Conservation (phyloP, 2,329 filamentous ascomycete genomes). For the Dichotomopilus funicola region DNA sequence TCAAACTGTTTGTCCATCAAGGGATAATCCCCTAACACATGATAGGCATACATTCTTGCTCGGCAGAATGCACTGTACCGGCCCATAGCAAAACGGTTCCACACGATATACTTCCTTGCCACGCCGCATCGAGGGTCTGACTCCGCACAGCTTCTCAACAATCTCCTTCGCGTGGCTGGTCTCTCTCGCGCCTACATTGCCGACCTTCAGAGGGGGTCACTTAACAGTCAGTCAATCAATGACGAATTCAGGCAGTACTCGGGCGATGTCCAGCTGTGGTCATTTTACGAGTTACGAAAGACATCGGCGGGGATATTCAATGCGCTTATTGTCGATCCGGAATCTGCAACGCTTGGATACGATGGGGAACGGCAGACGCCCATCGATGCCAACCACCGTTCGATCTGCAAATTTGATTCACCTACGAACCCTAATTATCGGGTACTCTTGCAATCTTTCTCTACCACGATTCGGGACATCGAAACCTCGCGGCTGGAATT, state of each 20-base stretch:
- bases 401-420: slow-evolving; percentile 28
- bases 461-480: slow-evolving; percentile 14
- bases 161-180: slow-evolving; percentile 19
- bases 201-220: slow-evolving; percentile 21
- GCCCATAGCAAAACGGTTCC: slow-evolving; percentile 20
- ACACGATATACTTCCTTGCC: slow-evolving; percentile 27
- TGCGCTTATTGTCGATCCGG: slow-evolving; percentile 22
- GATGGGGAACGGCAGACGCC: slow-evolving; percentile 22
- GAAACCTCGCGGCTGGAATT: background rate
- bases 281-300: slow-evolving; percentile 26
- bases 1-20: background rate
- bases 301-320: slow-evolving; percentile 13
- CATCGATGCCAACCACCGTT: slow-evolving; percentile 27
- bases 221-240: slow-evolving; percentile 23
- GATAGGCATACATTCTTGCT: slow-evolving; percentile 25
- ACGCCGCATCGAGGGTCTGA: slow-evolving; percentile 30
- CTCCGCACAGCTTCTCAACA: slow-evolving; percentile 24
- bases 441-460: slow-evolving; percentile 22
- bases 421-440: slow-evolving; percentile 24
- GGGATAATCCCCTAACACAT: background rate
- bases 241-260: slow-evolving; percentile 24
- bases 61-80: slow-evolving; percentile 14
- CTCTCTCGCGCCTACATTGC: slow-evolving; percentile 20
- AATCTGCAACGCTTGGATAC: slow-evolving; percentile 25
- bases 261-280: slow-evolving; percentile 21